Percentiles rank a stretch among this genome's conserved stretches.
Evolutionary conservation across 257 asterid species (phyloP).

Genomic region (Solanum ossicruentum): DNA sequence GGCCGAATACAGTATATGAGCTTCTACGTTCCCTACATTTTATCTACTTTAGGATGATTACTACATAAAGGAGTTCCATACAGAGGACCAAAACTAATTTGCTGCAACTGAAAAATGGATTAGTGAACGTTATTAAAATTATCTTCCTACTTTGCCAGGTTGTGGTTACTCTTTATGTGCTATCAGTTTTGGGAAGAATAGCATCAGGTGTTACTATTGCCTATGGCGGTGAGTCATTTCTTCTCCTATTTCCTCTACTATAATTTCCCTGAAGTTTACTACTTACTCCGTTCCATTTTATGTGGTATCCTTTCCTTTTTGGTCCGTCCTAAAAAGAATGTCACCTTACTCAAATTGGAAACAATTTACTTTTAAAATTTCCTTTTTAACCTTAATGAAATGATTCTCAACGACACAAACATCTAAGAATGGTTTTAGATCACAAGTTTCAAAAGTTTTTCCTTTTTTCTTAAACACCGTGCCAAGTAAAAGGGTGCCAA

Average conservation of each 20-base stretch:
- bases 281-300: no score
- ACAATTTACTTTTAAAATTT: no score
- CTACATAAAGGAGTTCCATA: neutral
- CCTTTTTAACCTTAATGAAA: no score
- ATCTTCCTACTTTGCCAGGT: slow-evolving; percentile 29
- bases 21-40: neutral
- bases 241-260: neutral
- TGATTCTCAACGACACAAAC: no score
- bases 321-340: no score
- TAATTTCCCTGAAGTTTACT: neutral
- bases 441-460: no score
- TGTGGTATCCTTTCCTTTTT: no score
- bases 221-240: slow-evolving; percentile 45
- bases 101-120: neutral
- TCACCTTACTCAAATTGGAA: no score
- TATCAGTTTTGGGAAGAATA: slow-evolving; percentile 74
- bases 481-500: no score
- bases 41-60: neutral
- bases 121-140: neutral
- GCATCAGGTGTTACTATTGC: slow-evolving; percentile 78
- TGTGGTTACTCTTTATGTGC: slow-evolving; percentile 53
- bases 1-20: neutral
- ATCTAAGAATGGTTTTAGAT: no score
- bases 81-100: neutral
- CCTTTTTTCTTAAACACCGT: no score